phyloP scores from a whole-genome alignment of 768 basidiomycete species.

The Gelatoporia subvermispora region DNA sequence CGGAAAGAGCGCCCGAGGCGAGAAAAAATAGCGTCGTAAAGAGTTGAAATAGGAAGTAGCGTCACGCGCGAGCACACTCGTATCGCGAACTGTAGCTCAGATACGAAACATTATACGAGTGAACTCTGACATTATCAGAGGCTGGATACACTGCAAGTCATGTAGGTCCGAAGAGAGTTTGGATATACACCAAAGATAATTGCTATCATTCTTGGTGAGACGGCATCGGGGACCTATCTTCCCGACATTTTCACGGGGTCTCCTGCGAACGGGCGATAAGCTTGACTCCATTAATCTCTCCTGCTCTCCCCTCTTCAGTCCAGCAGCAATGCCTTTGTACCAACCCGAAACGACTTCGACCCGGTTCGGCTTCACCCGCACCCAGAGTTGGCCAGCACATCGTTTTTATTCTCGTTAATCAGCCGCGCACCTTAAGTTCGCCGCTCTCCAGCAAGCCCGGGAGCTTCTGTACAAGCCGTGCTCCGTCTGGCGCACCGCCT shows the following conservation, averaged over 20 bases:
- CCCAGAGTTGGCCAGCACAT: background rate
- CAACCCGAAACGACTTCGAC: conserved; percentile 19
- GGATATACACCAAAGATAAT: no score
- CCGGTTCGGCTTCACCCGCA: conserved; percentile 12
- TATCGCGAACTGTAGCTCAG: no score
- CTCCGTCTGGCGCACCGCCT: conserved; percentile 5
- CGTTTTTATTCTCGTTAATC: background rate
- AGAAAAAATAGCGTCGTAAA: no score
- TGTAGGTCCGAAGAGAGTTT: no score
- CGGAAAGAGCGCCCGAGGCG: no score
- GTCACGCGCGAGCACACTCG: no score
- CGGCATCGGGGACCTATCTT: no score
- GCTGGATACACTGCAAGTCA: no score
- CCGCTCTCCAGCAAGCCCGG: conserved; percentile 12
- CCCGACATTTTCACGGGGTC: conserved; percentile 10
- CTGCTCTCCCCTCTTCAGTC: conserved; percentile 12
- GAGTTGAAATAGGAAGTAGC: no score
- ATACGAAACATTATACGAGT: no score
- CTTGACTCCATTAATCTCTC: conserved; percentile 37
- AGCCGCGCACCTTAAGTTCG: conserved; percentile 14
- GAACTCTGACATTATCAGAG: no score
- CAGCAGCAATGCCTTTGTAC: conserved; percentile 13
- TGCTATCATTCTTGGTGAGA: no score
- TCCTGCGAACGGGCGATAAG: conserved; percentile 38
- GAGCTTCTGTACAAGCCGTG: conserved; percentile 16